Base-by-base conservation (phyloP, 1,284 basidiomycete genomes). In the Meira nashicola region DNA sequence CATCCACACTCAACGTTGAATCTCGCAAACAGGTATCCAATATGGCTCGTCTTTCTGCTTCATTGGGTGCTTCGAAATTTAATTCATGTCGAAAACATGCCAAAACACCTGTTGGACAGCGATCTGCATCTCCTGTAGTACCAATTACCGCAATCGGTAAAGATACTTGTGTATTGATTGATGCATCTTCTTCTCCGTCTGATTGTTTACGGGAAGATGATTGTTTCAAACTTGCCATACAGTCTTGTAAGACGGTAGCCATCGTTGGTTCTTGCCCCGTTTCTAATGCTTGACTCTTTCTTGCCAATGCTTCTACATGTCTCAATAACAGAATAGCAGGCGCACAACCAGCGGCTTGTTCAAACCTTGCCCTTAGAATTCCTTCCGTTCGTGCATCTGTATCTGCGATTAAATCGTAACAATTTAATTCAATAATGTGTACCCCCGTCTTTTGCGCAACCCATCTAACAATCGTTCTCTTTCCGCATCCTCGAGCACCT, bases 21-120 rank as follows among this genome's bases (percentile, higher is more conserved):
- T 80, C 78, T 1, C 74, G 63, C 5, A 90, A 79, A 14, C 86
- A 65, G 23, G 58, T 43, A 37, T 50, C 40, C 17, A 67, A 55
- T 28, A 63, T 44, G 43, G 59, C 49, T 28, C 84, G 79, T 54
- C 94, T 82, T 66, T 90, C 87, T 6, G 79, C 75, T 78, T 96
- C 92, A 62, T 83, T 85, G 0, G 92, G 90, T 11, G 89, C 89
- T 89, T 49, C 57, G 11, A 94, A 85, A 0, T 79, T 74, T 25
- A 96, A 82, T 70, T 92, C 89, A 73, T 94, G 90, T 79, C 95
- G 96, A 82, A 97, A 96, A 61, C 84, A 86, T 1, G 84, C 84
- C 28, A 89, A 76, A 1, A 95, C 80, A 2, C 83, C 83, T 2
- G 84, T 78, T 0, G 90, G 86, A 5, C 93, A 82, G 40, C 83